A percentile compares a stretch with the other conserved stretches of the same genome.
phyloP scores from a whole-genome alignment of 768 basidiomycete species.

The Boletus rubropictus region DNA sequence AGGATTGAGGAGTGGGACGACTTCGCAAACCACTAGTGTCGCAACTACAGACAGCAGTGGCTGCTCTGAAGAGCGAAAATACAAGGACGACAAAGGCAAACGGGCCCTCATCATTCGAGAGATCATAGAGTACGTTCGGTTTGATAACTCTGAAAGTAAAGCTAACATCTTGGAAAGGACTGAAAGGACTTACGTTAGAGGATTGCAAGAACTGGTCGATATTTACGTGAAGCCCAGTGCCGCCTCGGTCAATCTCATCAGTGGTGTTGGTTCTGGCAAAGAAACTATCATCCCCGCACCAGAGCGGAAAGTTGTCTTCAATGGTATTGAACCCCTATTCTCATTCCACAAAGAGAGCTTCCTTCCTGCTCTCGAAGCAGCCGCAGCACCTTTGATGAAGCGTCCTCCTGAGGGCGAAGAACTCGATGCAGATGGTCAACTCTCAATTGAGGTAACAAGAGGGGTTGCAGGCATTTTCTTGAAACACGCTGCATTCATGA shows the following conservation, averaged over 20 bases:
- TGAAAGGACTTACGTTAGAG: conserved; percentile 90
- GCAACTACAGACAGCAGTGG: conserved; percentile 68
- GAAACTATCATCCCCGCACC: conserved; percentile 81
- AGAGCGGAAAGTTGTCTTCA: conserved; percentile 90
- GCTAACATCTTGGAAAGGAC: conserved; percentile 50
- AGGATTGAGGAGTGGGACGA: conserved; percentile 53
- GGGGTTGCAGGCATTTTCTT: conserved; percentile 85
- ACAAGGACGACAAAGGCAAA: conserved; percentile 86
- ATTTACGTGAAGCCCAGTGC: conserved; percentile 90
- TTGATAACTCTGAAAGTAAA: neutral
- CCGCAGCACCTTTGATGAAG: conserved; percentile 63
- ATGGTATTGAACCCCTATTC: conserved; percentile 82
- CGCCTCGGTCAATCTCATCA: conserved; percentile 61
- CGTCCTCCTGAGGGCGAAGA: conserved; percentile 40
- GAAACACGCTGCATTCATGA: conserved; percentile 96
- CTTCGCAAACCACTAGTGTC: conserved; percentile 65
- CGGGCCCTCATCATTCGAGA: conserved; percentile 81
- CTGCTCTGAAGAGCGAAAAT: conserved; percentile 76
- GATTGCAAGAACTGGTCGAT: conserved; percentile 88
- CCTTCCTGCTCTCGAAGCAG: conserved; percentile 81
- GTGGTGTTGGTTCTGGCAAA: conserved; percentile 64
- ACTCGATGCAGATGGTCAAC: conserved; percentile 63
- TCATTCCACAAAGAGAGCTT: conserved; percentile 93
- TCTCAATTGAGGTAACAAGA: conserved; percentile 70
- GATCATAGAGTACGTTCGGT: conserved; percentile 72